A percentile compares a stretch with the other conserved stretches of the same genome.
Conservation (phyloP, 495 filamentous ascomycete genomes). For the Penicillium ochrochloron region DNA sequence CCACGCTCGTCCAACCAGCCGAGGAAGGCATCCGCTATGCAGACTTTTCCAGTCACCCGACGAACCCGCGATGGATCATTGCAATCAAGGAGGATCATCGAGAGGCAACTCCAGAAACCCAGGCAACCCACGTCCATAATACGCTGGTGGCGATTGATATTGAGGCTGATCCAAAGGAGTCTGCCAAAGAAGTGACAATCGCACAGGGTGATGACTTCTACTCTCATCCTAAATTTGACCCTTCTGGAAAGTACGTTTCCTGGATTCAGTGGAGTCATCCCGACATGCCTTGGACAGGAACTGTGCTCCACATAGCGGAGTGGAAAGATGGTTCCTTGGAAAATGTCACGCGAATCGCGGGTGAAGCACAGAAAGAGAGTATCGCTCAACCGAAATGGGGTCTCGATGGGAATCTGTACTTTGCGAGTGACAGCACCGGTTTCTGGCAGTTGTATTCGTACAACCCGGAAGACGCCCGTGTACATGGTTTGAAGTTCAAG, state of each 20-base stretch:
- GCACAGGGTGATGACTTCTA: constrained; percentile 53
- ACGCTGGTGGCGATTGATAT: constrained; percentile 32
- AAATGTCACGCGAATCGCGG: constrained; percentile 35
- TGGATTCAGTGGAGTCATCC: constrained; percentile 59
- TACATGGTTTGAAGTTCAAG: constrained; percentile 23
- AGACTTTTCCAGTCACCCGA: constrained; percentile 43
- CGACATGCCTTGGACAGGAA: constrained; percentile 53
- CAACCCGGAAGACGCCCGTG: constrained; percentile 11
- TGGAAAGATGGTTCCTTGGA: constrained; percentile 35
- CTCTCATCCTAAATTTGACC: constrained; percentile 51
- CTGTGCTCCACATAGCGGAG: constrained; percentile 43
- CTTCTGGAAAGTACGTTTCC: constrained; percentile 44
- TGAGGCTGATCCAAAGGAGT: constrained; percentile 11
- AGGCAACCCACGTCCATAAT: constrained; percentile 34
- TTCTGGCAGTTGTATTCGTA: constrained; percentile 49
- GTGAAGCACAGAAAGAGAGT: constrained; percentile 35
- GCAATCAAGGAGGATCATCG: constrained; percentile 54
- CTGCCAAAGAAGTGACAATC: constrained; percentile 24
- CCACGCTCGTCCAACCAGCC: constrained; percentile 24
- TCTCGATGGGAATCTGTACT: constrained; percentile 47
- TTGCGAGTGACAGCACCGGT: constrained; percentile 45
- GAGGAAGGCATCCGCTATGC: constrained; percentile 41
- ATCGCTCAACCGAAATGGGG: constrained; percentile 52
- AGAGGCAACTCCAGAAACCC: constrained; percentile 36
- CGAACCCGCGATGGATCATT: constrained; percentile 38